These are phyloP conservation scores for Schoenoplectus triqueter DNA, from an alignment of 202 grass and related monocot genomes.

Conservation along the genomic window DNA sequence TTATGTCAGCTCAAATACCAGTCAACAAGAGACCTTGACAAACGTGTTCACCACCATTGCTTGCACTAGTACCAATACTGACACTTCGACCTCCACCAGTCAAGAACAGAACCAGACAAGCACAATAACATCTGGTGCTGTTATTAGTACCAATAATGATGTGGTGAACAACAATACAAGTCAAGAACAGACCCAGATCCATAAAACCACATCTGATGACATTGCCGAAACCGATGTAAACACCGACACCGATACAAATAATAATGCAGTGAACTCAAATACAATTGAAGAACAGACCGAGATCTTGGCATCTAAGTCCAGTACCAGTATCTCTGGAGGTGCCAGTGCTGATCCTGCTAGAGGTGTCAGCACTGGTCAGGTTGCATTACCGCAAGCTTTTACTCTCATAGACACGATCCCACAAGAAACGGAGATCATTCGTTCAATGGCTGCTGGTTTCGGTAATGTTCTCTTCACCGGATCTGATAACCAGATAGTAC, in stretches of 20 bases:
- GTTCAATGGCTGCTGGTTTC: background rate
- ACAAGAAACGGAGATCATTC: background rate
- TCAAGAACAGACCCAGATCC: background rate
- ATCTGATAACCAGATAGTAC: conserved; percentile 42
- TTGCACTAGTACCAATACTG: background rate
- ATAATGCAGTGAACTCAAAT: background rate
- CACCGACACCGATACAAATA: too few relatives aligned
- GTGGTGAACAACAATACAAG: background rate
- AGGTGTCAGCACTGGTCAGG: background rate
- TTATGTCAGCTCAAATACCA: too few relatives aligned
- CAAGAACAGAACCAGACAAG: too few relatives aligned
- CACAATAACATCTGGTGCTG: background rate
- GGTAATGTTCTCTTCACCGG: conserved; percentile 41
- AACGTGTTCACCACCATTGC: background rate
- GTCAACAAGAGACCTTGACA: background rate
- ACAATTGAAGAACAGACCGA: background rate
- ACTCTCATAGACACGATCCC: background rate
- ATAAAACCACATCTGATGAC: background rate
- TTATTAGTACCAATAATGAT: background rate
- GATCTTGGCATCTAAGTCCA: background rate
- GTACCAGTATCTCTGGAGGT: background rate
- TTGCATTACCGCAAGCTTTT: background rate
- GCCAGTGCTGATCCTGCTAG: background rate
- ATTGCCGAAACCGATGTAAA: background rate
- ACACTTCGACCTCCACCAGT: background rate